A percentile compares a stretch with the other conserved stretches of the same genome.
phyloP scores from a whole-genome alignment of 73 alveolate species.

The Paramecium octaurelia region DNA sequence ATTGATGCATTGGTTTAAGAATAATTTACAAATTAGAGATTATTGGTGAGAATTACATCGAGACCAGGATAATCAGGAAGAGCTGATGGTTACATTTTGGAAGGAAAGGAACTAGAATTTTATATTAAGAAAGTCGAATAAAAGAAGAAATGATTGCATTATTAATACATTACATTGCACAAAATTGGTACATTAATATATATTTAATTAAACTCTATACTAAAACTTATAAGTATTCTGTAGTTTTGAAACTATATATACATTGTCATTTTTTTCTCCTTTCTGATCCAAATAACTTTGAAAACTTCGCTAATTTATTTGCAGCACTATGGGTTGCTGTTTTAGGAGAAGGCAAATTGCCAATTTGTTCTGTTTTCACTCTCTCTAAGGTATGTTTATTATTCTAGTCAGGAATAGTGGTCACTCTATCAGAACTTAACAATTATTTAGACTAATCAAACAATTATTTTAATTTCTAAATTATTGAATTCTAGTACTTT shows the following conservation, averaged over 20 bases:
- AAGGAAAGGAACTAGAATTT: conserved; percentile 96
- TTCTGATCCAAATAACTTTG: conserved; percentile 29
- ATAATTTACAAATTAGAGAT: conserved; percentile 84
- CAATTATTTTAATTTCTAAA: conserved; percentile 2
- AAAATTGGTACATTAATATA: neutral
- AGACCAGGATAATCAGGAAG: conserved; percentile 99
- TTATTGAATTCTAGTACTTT: neutral
- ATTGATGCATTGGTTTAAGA: conserved; percentile 79
- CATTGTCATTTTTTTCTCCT: conserved; percentile 33
- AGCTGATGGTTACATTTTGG: conserved; percentile 97
- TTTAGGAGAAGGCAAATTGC: conserved; percentile 2
- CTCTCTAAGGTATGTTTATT: neutral
- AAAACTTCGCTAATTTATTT: neutral
- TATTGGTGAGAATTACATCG: conserved; percentile 96
- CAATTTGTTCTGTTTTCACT: conserved; percentile 31
- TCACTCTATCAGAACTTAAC: conserved; percentile 22
- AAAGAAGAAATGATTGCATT: conserved; percentile 51
- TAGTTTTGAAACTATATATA: neutral
- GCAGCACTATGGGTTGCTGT: neutral
- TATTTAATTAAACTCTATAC: neutral
- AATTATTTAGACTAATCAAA: conserved; percentile 21
- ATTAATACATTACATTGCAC: neutral
- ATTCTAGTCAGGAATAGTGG: conserved; percentile 16
- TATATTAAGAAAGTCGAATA: conserved; percentile 85
- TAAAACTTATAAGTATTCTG: neutral